Conservation (phyloP, 192 early-diverging fungal genomes). For the Backusella sp. region DNA sequence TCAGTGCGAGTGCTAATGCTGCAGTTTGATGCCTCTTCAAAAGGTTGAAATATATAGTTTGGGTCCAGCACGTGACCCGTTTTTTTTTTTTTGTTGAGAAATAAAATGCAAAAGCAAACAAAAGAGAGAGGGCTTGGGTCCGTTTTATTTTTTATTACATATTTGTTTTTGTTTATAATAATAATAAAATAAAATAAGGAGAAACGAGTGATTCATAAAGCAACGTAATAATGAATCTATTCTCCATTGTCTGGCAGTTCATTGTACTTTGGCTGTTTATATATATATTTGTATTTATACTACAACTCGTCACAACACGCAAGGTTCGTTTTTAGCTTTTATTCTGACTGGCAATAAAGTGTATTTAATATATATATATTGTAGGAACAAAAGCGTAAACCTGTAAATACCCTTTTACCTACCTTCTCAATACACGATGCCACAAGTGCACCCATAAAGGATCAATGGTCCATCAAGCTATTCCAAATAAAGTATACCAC, state of each 20-base stretch:
- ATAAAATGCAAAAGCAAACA: not conserved
- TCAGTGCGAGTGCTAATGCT: not conserved
- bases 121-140: no score
- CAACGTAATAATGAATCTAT: conserved; percentile 20
- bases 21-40: not conserved
- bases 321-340: not conserved
- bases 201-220: not conserved
- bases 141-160: not conserved
- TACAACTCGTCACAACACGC: conserved; percentile 12
- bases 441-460: not conserved
- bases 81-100: not conserved
- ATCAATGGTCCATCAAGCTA: conserved; percentile 36
- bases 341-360: not conserved
- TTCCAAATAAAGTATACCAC: conserved; percentile 53
- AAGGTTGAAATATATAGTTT: no score
- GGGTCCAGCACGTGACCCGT: not conserved
- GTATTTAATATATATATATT: not conserved
- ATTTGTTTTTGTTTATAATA: not conserved
- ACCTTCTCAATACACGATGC: conserved; percentile 18
- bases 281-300: conserved; percentile 21
- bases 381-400: not conserved
- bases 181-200: not conserved
- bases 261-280: conserved; percentile 26
- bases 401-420: conserved; percentile 8
- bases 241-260: conserved; percentile 28